Evolutionary conservation across 1,284 basidiomycete genomes (phyloP), one percentile per base, ranked within the genome.

Genomic region (Blastosporella zonata): DNA sequence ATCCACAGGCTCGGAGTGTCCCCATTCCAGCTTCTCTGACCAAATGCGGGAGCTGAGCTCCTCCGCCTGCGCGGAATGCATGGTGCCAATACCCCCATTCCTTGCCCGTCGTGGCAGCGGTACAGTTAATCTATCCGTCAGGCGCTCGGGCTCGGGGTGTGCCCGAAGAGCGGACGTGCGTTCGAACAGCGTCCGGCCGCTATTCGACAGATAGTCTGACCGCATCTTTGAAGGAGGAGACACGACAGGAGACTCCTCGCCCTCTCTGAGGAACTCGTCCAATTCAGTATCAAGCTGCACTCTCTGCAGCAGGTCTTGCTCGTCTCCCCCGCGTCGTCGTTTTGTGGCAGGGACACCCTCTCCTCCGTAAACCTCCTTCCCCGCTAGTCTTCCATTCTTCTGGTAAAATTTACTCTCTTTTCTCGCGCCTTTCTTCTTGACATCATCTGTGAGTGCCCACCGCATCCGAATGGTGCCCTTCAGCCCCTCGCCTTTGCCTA

Each of bases 341-440:
- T 68, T 70, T 34, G 54, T 41, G 2, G 50, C 46, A 17, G 67
- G 67, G 9, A 67, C 46, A 43, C 64, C 65, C 13, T 66, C 59
- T 6, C 67, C 70, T 20, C 67, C 62, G 31, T 71, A 67, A 6
- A 68, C 60, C 48, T 77, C 77, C 61, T 82, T 87, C 37, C 85
- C 86, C 1, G 86, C 86, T 29, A 64, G 62, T 46, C 61, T 61
- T 10, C 87, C 88, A 52, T 90, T 84, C 58, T 79, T 85, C 63
- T 66, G 79, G 65, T 91, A 91, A 58, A 90, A 91, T 54, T 82
- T 66, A 59, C 87, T 89, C 53, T 84, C 74, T 44, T 70, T 69
- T 60, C 75, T 78, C 7, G 88, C 84, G 2, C 84, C 85, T 47
- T 73, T 79, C 69, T 83, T 79, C 73, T 91, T 91, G 41, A 87